These are phyloP conservation scores for Plectranthus barbatus DNA, from an alignment of 257 asterid genomes.

Conservation along the genomic window DNA sequence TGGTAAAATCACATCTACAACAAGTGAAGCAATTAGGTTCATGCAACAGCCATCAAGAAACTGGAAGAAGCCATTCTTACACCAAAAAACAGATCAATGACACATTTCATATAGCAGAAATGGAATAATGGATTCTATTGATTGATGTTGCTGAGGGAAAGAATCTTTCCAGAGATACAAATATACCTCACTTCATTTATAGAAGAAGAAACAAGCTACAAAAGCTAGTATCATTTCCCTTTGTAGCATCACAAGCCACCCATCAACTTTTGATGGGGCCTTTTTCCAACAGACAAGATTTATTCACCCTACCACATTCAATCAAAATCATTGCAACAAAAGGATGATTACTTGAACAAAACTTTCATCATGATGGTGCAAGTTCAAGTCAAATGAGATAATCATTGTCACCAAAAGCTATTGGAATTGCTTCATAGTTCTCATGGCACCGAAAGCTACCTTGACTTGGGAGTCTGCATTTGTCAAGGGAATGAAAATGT, in stretches of 20 bases:
- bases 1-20: not conserved
- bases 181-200: not conserved
- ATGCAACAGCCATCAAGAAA: not conserved
- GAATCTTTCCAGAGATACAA: too few relatives aligned
- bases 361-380: slow-evolving; percentile 8
- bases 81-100: not conserved
- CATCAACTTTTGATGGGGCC: not conserved
- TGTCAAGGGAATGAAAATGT: slow-evolving; percentile 9
- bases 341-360: not conserved
- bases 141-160: too few relatives aligned
- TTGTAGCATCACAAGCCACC: not conserved
- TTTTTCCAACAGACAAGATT: slow-evolving; percentile 7
- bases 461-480: slow-evolving; percentile 75
- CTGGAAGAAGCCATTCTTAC: too few relatives aligned
- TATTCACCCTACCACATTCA: not conserved
- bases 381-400: slow-evolving; percentile 12
- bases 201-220: not conserved
- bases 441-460: slow-evolving; percentile 39
- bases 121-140: too few relatives aligned
- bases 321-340: slow-evolving; percentile 15
- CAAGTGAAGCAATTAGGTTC: not conserved
- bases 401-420: slow-evolving; percentile 1
- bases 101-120: too few relatives aligned
- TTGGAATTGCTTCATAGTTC: slow-evolving; percentile 2
- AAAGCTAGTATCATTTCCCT: not conserved